Evolutionary conservation across 331 rosid genomes (phyloP).

Genomic region (Dryas integrifolia): DNA sequence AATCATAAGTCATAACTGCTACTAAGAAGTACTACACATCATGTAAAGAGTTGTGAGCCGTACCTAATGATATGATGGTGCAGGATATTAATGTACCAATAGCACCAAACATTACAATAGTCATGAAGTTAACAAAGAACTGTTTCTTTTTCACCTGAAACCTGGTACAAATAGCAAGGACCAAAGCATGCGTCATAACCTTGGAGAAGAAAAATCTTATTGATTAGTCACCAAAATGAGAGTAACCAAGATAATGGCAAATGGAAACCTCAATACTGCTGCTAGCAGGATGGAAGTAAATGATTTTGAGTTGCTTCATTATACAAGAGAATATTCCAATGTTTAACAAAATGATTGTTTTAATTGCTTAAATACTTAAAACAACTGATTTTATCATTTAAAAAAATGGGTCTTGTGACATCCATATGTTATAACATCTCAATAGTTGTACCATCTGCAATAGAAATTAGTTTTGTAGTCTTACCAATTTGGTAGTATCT

Average conservation of each 20-base stretch:
- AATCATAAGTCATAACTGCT: not conserved
- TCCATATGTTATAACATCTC: no score
- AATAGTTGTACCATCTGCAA: no score
- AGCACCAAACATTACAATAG: conserved; percentile 84
- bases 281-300: not conserved
- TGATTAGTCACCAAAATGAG: conserved; percentile 3
- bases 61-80: conserved; percentile 73
- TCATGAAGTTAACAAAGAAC: conserved; percentile 80
- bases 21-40: not conserved
- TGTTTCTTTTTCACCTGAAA: conserved; percentile 99
- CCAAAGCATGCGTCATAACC: conserved; percentile 7
- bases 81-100: conserved; percentile 85
- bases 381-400: no score
- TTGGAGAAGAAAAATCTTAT: not conserved
- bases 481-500: no score
- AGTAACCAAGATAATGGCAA: not conserved
- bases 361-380: no score
- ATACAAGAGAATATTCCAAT: no score
- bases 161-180: conserved; percentile 52
- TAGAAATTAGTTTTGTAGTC: no score
- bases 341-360: no score
- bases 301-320: no score
- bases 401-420: no score
- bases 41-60: conserved; percentile 17
- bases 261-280: not conserved